Percentiles rank a stretch among this genome's conserved stretches.
Evolutionary conservation across 148 eudicot genomes (phyloP).

Genomic region (Polygonum maritimum): DNA sequence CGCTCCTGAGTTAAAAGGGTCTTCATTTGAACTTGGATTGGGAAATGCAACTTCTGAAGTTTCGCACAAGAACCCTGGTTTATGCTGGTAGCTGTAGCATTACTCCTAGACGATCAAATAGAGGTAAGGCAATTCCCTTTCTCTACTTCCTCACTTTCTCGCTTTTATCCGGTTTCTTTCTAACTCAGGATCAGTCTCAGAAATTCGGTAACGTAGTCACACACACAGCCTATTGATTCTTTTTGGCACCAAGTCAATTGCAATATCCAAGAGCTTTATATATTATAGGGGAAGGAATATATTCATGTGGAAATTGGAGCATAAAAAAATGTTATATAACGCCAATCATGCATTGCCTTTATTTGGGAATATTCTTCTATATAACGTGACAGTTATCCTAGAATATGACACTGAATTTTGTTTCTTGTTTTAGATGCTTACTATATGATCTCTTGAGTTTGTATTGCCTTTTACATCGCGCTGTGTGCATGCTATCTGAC

Average conservation of each 20-base stretch:
- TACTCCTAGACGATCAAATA: slow-evolving; percentile 47
- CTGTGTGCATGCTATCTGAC: not conserved
- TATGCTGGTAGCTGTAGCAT: slow-evolving; percentile 68
- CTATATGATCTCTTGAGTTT: not conserved
- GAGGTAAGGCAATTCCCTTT: slow-evolving; percentile 33
- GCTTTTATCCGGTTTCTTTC: not conserved
- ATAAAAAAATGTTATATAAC: too few relatives aligned
- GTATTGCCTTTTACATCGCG: not conserved
- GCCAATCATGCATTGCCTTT: too few relatives aligned
- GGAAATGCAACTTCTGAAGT: slow-evolving; percentile 56
- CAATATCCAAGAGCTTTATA: not conserved
- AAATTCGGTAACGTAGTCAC: not conserved
- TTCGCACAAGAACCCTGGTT: slow-evolving; percentile 48
- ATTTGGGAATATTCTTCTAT: not conserved
- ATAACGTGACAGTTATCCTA: not conserved
- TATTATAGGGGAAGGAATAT: not conserved
- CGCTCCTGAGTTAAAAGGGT: slow-evolving; percentile 47
- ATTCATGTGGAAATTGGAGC: not conserved
- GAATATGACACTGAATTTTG: not conserved
- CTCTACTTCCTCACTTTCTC: not conserved
- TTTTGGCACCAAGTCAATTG: not conserved
- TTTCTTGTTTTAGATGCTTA: not conserved
- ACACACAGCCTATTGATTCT: not conserved
- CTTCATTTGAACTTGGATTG: slow-evolving; percentile 54
- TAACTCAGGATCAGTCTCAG: not conserved